Evolutionary conservation across 441 rosid genomes (phyloP).

Genomic region (Rhodomyrtus psidioides): DNA sequence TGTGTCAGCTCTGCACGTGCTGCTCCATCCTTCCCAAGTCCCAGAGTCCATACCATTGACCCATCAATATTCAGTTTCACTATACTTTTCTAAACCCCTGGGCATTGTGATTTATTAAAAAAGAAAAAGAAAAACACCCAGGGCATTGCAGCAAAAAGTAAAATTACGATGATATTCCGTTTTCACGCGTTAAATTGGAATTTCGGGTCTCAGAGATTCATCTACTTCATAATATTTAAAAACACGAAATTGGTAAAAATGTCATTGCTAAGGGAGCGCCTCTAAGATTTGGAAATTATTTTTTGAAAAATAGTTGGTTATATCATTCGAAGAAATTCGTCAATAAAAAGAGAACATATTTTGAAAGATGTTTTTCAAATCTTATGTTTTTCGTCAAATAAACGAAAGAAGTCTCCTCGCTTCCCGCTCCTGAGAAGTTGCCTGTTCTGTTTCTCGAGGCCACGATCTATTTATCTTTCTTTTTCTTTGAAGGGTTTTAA

Average conservation of each 20-base stretch:
- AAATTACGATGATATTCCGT: constrained; percentile 32
- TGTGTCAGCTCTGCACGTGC: neutral
- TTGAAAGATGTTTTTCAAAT: no score
- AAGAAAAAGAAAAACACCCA: neutral
- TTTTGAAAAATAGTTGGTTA: no score
- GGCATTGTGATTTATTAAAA: neutral
- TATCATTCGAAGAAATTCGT: no score
- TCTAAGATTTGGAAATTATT: no score
- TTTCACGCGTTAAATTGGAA: neutral
- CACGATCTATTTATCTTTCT: constrained; percentile 3
- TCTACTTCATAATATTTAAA: no score
- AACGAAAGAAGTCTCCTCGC: neutral
- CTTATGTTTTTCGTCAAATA: neutral
- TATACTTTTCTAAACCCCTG: constrained; percentile 13
- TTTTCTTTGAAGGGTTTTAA: constrained; percentile 7
- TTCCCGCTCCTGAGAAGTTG: no score
- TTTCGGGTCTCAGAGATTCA: neutral
- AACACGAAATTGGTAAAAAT: neutral
- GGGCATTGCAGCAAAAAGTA: constrained; percentile 22
- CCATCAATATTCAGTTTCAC: neutral
- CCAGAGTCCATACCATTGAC: neutral
- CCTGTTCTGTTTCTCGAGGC: constrained; percentile 16
- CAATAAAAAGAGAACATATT: no score
- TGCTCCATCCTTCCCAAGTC: neutral
- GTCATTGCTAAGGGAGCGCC: neutral